Conservation (phyloP, 106 monocot genomes). For the Apostasia ramifera region DNA sequence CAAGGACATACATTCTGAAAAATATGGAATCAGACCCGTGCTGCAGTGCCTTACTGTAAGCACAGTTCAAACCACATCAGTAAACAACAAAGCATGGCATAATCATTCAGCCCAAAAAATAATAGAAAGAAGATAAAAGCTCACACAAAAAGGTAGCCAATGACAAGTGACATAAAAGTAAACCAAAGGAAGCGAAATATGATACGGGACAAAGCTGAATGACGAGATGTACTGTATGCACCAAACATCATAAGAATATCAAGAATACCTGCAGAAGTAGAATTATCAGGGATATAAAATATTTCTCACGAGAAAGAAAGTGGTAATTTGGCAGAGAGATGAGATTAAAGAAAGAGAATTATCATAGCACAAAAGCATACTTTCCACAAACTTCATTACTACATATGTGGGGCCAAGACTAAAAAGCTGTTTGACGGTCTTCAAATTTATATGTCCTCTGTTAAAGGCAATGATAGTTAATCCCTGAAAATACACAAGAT, state of each 20-base stretch:
- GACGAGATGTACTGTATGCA: conserved; percentile 80
- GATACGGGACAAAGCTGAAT: conserved; percentile 65
- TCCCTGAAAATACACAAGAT: conserved; percentile 36
- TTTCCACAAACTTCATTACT: conserved; percentile 76
- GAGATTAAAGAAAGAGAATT: background rate
- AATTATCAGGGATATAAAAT: background rate
- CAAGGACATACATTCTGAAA: conserved; percentile 85
- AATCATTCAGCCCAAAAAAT: background rate
- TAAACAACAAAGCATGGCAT: background rate
- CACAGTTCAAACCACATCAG: background rate
- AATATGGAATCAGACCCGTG: conserved; percentile 46
- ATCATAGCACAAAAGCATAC: conserved; percentile 31
- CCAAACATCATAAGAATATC: conserved; percentile 98
- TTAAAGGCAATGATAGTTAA: conserved; percentile 92
- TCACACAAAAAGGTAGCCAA: conserved; percentile 86
- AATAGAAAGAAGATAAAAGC: conserved; percentile 10
- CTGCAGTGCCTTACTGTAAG: conserved; percentile 67
- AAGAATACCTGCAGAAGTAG: conserved; percentile 49
- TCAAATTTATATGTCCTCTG: conserved; percentile 26
- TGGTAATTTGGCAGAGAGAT: background rate
- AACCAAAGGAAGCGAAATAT: conserved; percentile 85
- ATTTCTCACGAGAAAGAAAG: background rate
- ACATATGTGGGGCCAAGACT: conserved; percentile 92
- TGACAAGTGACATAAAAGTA: conserved; percentile 35
- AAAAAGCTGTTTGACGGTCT: conserved; percentile 50